Evolutionary conservation across 2,329 filamentous ascomycete species (phyloP).

Genomic region (Orbilia ellipsospora): DNA sequence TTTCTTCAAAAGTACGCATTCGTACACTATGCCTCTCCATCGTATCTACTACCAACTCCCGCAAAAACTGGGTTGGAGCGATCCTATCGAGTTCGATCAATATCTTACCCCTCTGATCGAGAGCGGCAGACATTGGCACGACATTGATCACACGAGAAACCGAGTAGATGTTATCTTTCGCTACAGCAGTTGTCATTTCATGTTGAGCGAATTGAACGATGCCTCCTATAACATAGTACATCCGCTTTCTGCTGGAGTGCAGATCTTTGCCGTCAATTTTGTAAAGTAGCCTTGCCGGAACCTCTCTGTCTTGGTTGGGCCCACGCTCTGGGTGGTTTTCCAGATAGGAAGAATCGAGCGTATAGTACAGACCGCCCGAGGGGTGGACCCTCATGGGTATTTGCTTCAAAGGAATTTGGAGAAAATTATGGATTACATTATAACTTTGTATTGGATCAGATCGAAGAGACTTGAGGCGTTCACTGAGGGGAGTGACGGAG

Average conservation of each 20-base stretch:
- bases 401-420: slow-evolving; percentile 56
- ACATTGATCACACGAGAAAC: slow-evolving; percentile 38
- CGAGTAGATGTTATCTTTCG: slow-evolving; percentile 8
- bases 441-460: slow-evolving; percentile 45
- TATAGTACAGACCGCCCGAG: slow-evolving; percentile 58
- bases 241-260: slow-evolving; percentile 18
- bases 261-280: slow-evolving; percentile 18
- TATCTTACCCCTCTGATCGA: slow-evolving; percentile 39
- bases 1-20: too few relatives aligned
- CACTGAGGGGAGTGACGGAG: background rate
- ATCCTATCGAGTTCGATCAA: slow-evolving; percentile 41
- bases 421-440: slow-evolving; percentile 56
- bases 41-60: background rate
- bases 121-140: slow-evolving; percentile 18
- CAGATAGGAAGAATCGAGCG: slow-evolving; percentile 55
- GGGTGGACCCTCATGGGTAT: slow-evolving; percentile 57
- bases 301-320: slow-evolving; percentile 24
- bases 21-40: too few relatives aligned
- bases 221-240: slow-evolving; percentile 39
- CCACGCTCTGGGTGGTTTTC: slow-evolving; percentile 56
- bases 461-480: slow-evolving; percentile 13
- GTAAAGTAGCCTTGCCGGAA: slow-evolving; percentile 44
- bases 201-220: slow-evolving; percentile 34
- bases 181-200: background rate
- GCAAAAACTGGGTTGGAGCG: slow-evolving; percentile 15